Base-by-base conservation (phyloP, 2,329 filamentous ascomycete genomes). In the Exophiala dermatitidis region DNA sequence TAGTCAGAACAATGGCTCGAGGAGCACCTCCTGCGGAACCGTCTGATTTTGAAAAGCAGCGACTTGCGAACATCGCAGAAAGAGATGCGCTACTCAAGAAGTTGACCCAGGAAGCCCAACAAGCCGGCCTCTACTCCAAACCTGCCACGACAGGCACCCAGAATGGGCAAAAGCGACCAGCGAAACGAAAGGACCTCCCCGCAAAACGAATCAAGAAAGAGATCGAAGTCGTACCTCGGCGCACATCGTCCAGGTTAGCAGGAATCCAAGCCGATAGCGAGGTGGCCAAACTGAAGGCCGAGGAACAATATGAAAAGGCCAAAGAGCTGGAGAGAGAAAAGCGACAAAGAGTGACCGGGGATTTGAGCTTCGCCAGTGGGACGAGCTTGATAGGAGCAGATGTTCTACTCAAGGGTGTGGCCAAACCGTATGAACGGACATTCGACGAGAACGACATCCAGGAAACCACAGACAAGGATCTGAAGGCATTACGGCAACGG, bases 361-460 rank as follows among this genome's bases (percentile, higher is more conserved):
- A 84, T 50, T 76, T 95, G 36, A 83, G 82, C 8, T 78, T 96
- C 1, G 81, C 80, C 10, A 86, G 93, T 63, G 85, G 95, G 55
- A 75, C 86, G 4, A 84, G 95, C 1, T 83, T 89, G 46, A 69
- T 89, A 33, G 70, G 71, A 3, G 76, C 78, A 0, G 79, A 80
- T 54, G 74, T 90, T 1, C 72, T 85, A 1, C 69, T 68, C 28
- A 79, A 78, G 65, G 88, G 79, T 1, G 78, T 80, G 19, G 88
- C 90, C 0, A 83, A 86, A 60, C 89, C 90, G 0, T 88, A 91
- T 45, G 78, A 89, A 50, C 77, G 89, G 19, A 97, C 91, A 0
- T 97, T 97, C 65, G 85, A 82, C 0, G 83, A 86, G n/a, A 83
- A 90, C 1, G 87, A 95, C 68, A 79, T 93, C 3, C 83, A 85